A percentile compares a stretch with the other conserved stretches of the same genome.
phyloP scores from a whole-genome alignment of 805 yeast species.

The Yarrowia divulgata region DNA sequence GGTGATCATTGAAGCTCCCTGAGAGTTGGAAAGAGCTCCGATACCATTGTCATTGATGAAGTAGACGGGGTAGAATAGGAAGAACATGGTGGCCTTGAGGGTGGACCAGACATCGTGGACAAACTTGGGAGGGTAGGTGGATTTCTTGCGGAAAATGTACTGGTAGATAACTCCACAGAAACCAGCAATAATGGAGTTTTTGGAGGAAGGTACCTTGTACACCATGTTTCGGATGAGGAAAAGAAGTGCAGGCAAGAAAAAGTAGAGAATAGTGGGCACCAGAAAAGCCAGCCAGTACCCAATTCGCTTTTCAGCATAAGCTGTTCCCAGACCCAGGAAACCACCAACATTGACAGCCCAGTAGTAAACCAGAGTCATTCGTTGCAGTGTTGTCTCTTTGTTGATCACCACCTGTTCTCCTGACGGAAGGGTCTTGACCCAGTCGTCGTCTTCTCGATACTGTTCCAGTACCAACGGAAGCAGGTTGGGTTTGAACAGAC shows the following conservation, averaged over 20 bases:
- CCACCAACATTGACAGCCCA: constrained; percentile 66
- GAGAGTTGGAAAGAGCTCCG: constrained; percentile 56
- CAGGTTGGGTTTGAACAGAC: constrained; percentile 11
- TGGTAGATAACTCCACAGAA: constrained; percentile 22
- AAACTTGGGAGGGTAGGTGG: constrained; percentile 58
- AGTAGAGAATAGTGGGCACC: constrained; percentile 15
- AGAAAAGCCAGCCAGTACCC: constrained; percentile 18
- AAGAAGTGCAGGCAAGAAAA: constrained; percentile 3
- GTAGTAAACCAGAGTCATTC: constrained; percentile 57
- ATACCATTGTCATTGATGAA: constrained; percentile 44
- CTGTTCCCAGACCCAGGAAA: constrained; percentile 52
- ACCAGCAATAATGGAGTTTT: constrained; percentile 21
- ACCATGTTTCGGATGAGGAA: constrained; percentile 44
- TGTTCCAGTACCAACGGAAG: constrained; percentile 15
- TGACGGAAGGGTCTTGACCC: constrained; percentile 7
- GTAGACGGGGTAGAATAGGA: constrained; percentile 23
- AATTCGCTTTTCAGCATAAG: constrained; percentile 13
- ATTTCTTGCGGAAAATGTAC: constrained; percentile 48
- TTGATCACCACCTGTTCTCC: constrained; percentile 7
- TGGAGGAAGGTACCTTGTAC: constrained; percentile 16
- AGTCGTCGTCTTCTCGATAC: constrained; percentile 17
- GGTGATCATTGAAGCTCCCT: constrained; percentile 62
- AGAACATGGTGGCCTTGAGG: constrained; percentile 13
- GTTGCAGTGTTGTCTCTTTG: constrained; percentile 49
- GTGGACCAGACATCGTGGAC: constrained; percentile 6